Evolutionary conservation across 1,284 basidiomycete species (phyloP).

Genomic region (Ceratobasidium sp.): DNA sequence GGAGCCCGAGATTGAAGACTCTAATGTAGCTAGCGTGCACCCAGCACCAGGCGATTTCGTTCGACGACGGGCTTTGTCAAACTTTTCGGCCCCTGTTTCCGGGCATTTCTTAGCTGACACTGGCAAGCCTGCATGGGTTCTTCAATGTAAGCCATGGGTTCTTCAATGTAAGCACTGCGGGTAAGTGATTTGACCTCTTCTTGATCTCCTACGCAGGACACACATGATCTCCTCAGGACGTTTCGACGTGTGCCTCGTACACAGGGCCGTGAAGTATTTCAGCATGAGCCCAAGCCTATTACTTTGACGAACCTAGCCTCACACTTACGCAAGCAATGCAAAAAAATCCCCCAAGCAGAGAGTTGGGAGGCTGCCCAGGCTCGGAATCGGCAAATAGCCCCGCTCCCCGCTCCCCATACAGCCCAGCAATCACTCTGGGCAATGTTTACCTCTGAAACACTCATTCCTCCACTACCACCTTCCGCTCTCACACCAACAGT

Average conservation of each 20-base stretch:
- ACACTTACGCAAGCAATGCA: conserved; percentile 6
- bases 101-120: not conserved
- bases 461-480: not conserved
- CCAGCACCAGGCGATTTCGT: not conserved
- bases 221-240: not conserved
- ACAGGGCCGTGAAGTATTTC: not conserved
- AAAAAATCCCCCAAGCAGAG: not conserved
- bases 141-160: not conserved
- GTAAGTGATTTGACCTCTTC: not conserved
- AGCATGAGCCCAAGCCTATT: not conserved
- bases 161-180: conserved; percentile 24
- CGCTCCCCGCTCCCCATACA: not conserved
- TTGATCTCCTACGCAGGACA: not conserved
- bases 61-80: not conserved
- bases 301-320: not conserved
- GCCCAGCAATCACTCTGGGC: not conserved
- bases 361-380: not conserved
- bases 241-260: not conserved
- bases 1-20: not conserved
- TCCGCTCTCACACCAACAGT: not conserved
- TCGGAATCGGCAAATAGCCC: not conserved
- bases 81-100: not conserved
- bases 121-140: not conserved
- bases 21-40: not conserved
- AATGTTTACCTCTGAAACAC: not conserved